These are phyloP conservation scores for Fusarium udum DNA, from an alignment of 2,329 filamentous ascomycete genomes.

Conservation along the genomic window DNA sequence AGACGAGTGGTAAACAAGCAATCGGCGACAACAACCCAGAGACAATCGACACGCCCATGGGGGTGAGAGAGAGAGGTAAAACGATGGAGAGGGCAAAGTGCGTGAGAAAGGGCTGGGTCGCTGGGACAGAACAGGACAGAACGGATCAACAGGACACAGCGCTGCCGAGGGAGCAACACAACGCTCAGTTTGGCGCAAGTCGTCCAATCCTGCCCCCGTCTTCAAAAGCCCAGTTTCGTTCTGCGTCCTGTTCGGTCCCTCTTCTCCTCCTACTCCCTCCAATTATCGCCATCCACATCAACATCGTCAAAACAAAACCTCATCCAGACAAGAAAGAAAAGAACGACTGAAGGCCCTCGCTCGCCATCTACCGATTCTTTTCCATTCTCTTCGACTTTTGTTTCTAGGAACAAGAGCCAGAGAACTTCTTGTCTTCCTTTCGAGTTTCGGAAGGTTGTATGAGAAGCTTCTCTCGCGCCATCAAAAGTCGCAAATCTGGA, in stretches of 20 bases:
- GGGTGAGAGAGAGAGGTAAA: conserved; percentile 21
- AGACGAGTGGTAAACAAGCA: conserved; percentile 36
- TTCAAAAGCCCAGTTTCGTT: conserved; percentile 53
- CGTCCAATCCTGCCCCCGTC: conserved; percentile 48
- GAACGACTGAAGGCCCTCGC: conserved; percentile 48
- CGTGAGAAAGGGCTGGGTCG: conserved; percentile 20
- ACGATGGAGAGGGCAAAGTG: conserved; percentile 13
- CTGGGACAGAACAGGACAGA: conserved; percentile 23
- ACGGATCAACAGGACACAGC: conserved; percentile 35
- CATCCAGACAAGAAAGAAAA: conserved; percentile 48
- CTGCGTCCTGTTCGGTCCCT: conserved; percentile 42
- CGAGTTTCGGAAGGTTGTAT: conserved; percentile 65
- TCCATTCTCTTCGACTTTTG: conserved; percentile 59
- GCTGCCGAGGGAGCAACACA: conserved; percentile 35
- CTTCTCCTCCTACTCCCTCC: conserved; percentile 47
- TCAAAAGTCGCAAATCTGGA: conserved; percentile 95
- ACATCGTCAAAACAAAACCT: conserved; percentile 40
- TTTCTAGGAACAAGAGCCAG: conserved; percentile 70
- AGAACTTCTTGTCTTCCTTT: conserved; percentile 77
- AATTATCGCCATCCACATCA: conserved; percentile 52
- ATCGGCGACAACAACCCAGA: conserved; percentile 12
- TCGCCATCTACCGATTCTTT: conserved; percentile 47
- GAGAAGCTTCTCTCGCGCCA: conserved; percentile 75
- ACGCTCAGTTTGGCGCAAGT: conserved; percentile 22
- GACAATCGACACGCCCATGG: conserved; percentile 40